A percentile compares a stretch with the other conserved stretches of the same genome.
phyloP scores from a whole-genome alignment of 179 eudicot species.

The Beta corolliflora region DNA sequence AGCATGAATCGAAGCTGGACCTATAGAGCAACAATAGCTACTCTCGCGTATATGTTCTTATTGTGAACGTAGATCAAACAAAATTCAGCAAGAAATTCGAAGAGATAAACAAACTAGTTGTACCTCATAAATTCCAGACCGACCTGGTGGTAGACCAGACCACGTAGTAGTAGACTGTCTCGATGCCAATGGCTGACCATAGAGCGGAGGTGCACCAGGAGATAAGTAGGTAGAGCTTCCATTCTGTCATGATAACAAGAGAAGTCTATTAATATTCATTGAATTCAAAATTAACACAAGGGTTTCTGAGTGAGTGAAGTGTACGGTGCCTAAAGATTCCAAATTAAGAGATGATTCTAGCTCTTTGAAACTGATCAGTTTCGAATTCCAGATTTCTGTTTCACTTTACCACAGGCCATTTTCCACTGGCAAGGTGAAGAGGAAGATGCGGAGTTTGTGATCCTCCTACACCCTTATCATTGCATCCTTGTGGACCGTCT shows the following conservation, averaged over 20 bases:
- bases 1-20: background rate
- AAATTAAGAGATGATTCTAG: background rate
- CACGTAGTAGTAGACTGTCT: slow-evolving; percentile 35
- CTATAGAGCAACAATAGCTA: background rate
- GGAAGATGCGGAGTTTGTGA: slow-evolving; percentile 30
- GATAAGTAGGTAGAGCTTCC: slow-evolving; percentile 35
- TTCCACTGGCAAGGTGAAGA: slow-evolving; percentile 37
- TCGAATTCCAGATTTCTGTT: background rate
- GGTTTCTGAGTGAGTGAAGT: background rate
- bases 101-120: slow-evolving; percentile 10
- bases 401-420: slow-evolving; percentile 34
- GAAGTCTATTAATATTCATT: background rate
- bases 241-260: slow-evolving; percentile 24
- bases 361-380: background rate
- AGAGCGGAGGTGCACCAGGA: slow-evolving; percentile 35
- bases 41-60: background rate
- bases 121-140: slow-evolving; percentile 41
- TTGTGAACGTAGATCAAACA: background rate
- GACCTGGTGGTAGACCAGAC: slow-evolving; percentile 40
- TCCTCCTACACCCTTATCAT: slow-evolving; percentile 23
- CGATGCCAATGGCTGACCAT: slow-evolving; percentile 45
- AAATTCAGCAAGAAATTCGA: background rate
- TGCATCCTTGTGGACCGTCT: slow-evolving; percentile 27
- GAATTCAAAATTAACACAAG: background rate
- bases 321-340: background rate